Evolutionary conservation across 2,329 filamentous ascomycete species (phyloP).

Genomic region (Simplicillium sp.): DNA sequence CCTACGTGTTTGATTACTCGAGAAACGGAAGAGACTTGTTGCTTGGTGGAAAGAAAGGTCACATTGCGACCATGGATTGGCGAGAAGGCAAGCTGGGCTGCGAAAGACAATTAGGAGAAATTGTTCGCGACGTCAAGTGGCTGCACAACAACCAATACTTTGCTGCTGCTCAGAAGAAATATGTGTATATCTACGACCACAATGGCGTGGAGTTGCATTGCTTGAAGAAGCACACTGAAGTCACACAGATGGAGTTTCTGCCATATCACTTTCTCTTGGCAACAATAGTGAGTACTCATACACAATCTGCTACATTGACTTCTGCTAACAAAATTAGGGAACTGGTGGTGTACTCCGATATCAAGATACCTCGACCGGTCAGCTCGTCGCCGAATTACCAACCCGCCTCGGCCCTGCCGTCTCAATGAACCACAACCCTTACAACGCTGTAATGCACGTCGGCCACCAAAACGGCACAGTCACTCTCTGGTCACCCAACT

Average conservation of each 20-base stretch:
- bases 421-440: slow-evolving; percentile 77
- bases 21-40: slow-evolving; percentile 80
- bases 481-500: slow-evolving; percentile 92
- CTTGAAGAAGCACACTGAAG: slow-evolving; percentile 81
- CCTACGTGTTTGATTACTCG: slow-evolving; percentile 83
- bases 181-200: slow-evolving; percentile 92
- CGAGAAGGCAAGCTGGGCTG: slow-evolving; percentile 82
- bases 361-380: slow-evolving; percentile 88
- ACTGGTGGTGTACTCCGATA: slow-evolving; percentile 83
- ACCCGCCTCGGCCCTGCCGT: slow-evolving; percentile 79
- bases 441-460: slow-evolving; percentile 84
- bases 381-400: slow-evolving; percentile 75
- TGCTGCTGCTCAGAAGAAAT: slow-evolving; percentile 91
- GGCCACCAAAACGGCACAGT: slow-evolving; percentile 95
- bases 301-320: neutral
- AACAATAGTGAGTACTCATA: slow-evolving; percentile 54
- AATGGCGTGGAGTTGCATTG: slow-evolving; percentile 89
- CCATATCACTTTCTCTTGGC: slow-evolving; percentile 93
- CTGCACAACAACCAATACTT: slow-evolving; percentile 93
- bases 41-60: slow-evolving; percentile 81
- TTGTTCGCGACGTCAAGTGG: slow-evolving; percentile 81
- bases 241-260: slow-evolving; percentile 88
- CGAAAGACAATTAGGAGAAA: slow-evolving; percentile 86
- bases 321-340: slow-evolving; percentile 39
- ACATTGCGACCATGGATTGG: slow-evolving; percentile 97